Evolutionary conservation across 371 early-diverging fungal genomes (phyloP), one percentile per base, ranked within the genome.

Genomic region (Haplosporangium sp.): DNA sequence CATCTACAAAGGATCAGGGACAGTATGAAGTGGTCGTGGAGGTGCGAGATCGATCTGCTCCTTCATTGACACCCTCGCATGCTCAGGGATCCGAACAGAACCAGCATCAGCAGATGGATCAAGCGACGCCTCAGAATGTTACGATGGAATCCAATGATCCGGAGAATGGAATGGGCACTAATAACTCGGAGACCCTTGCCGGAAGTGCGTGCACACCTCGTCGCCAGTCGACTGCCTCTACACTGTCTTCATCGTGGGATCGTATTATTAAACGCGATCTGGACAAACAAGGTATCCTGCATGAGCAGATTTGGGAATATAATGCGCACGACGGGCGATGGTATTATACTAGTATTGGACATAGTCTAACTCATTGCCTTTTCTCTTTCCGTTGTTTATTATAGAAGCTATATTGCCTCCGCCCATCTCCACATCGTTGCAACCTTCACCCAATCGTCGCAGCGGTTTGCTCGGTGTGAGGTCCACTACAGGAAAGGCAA

Each of bases 211-310:
- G n/a, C 29, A 38, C 13, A 18, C 43, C 50, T 1, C 45, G n/a
- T 9, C 21, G 45, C 16, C 37, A 41, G 1, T 75, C 75, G 12
- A 37, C 62, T 5, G 52, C 67, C 0, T 76, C 76, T 7, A 70
- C 76, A 13, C 23, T 76, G 23, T 76, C 76, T n/a, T 76, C 76
- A 2, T 72, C 79, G 6, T 77, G 79, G 79, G 69, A 64, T 6
- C 68, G 62, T 13, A 56, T 77, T 59, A 63, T 65, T 42, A 60
- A 50, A 20, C 61, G 55, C 12, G 79, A 77, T 36, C 55, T 72
- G 4, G 61, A 72, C n/a, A 77, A 77, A 37, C 54, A 67, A 67
- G 79, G 79, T 77, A 67, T 6, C 13, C 0, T 7, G 13, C 16
- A 8, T 23, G n/a, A n/a, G 10, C 29, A 14, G 2, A 3, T 40